Evolutionary conservation across 768 basidiomycete species (phyloP), one percentile per base, ranked within the genome.

Genomic region (Xerocomus potaroensis): DNA sequence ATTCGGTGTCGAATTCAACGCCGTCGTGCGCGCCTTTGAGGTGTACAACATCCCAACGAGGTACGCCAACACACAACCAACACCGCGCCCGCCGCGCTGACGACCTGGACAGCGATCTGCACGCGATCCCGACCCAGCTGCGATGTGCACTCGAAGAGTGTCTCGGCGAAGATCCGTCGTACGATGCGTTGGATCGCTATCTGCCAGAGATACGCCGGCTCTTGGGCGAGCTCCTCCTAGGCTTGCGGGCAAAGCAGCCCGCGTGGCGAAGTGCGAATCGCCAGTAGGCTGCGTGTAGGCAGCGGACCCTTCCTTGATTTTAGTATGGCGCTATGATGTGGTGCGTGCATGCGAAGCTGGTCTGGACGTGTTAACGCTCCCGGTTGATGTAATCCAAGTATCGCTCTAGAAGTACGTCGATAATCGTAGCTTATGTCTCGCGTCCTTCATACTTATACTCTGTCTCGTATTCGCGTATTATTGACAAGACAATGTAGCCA

Each of bases 1-100:
- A 56, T 78, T 96, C 14, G 92, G 91, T 35, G 86, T 87, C 59
- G 86, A 93, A 55, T 94, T 96, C 72, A 92, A 93, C 65, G 68
- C 75, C 3, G 84, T 84, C 33, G 78, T 90, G 18, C 73, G 68
- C 31, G 88, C 91, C 0, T 96, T 98, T 60, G 75, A 78, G 9
- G 69, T 73, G 27, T 79, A 84, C 55, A 74, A 78, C 32, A 89
- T 98, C 51, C 77, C 84, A 50, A 79, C 93, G 57, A 83, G 75
- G 94, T 91, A 53, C 61, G 81, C 69, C 34, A n/a, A n/a, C n/a
- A 19, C 19, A 14, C 27, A 39, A 10, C 18, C 18, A 7, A 2
- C 8, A 9, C 43, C 18, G 4, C 21, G 19, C 14, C 40, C n/a
- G 19, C 14, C 42, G 11, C 23, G 23, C 16, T 43, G 41, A 43